A percentile compares a stretch with the other conserved stretches of the same genome.
Conservation (phyloP, 805 yeast genomes). For the Cyberlindnera saturnus region DNA sequence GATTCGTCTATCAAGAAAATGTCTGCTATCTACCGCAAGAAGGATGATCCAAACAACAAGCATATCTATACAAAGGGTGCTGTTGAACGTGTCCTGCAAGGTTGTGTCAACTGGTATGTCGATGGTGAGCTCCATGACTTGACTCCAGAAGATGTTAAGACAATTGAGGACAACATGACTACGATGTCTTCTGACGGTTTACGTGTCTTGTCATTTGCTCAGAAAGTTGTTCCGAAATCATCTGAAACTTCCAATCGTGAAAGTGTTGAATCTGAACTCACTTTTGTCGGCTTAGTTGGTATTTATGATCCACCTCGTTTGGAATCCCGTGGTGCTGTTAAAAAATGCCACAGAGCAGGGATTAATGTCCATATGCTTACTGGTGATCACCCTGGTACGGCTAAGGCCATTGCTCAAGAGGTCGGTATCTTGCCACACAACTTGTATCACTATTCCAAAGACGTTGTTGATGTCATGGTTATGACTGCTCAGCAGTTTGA, state of each 20-base stretch:
- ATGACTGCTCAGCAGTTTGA: slow-evolving; percentile 76
- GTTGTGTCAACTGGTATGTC: slow-evolving; percentile 50
- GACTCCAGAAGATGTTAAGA: slow-evolving; percentile 32
- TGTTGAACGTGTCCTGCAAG: slow-evolving; percentile 57
- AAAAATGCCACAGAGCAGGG: slow-evolving; percentile 66
- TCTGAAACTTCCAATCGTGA: slow-evolving; percentile 32
- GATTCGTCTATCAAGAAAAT: slow-evolving; percentile 70
- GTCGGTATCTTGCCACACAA: slow-evolving; percentile 70
- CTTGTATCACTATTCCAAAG: slow-evolving; percentile 47
- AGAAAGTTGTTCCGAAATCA: slow-evolving; percentile 29
- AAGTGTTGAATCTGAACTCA: slow-evolving; percentile 45
- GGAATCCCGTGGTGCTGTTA: slow-evolving; percentile 64
- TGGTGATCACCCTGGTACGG: slow-evolving; percentile 78
- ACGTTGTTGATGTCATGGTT: slow-evolving; percentile 58
- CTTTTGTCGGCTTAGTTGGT: slow-evolving; percentile 65
- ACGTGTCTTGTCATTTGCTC: slow-evolving; percentile 68
- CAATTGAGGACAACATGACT: slow-evolving; percentile 51
- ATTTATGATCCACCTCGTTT: slow-evolving; percentile 76
- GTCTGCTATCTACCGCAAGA: slow-evolving; percentile 50
- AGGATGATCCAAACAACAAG: slow-evolving; percentile 23
- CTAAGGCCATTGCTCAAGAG: slow-evolving; percentile 73
- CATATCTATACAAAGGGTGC: slow-evolving; percentile 64
- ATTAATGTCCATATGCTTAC: slow-evolving; percentile 77
- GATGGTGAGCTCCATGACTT: slow-evolving; percentile 29
- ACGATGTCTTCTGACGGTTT: slow-evolving; percentile 59